Percentiles rank a stretch among this genome's conserved stretches.
These are phyloP conservation scores for Dichotomopilus funicola DNA, from an alignment of 2,329 filamentous ascomycete genomes.

Conservation along the genomic window DNA sequence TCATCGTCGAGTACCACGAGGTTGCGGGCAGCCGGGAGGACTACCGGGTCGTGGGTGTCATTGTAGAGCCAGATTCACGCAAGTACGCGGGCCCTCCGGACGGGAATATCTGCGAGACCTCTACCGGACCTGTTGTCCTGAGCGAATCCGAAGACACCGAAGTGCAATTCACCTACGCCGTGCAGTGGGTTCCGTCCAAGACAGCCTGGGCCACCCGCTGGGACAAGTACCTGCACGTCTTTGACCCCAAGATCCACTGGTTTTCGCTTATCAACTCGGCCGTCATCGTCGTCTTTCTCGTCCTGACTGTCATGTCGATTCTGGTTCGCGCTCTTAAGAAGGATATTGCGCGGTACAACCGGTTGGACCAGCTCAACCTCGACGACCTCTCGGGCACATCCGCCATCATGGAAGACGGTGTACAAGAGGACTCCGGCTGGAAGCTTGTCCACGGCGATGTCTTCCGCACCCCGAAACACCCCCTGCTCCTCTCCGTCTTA, in stretches of 20 bases:
- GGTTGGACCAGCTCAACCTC: slow-evolving; percentile 81
- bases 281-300: slow-evolving; percentile 86
- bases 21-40: slow-evolving; percentile 59
- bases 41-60: slow-evolving; percentile 84
- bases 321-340: slow-evolving; percentile 81
- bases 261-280: slow-evolving; percentile 96
- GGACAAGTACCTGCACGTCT: slow-evolving; percentile 98
- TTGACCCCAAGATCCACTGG: slow-evolving; percentile 98
- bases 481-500: slow-evolving; percentile 78
- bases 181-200: slow-evolving; percentile 75
- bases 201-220: slow-evolving; percentile 95
- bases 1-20: slow-evolving; percentile 85
- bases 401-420: slow-evolving; percentile 70
- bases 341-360: slow-evolving; percentile 95
- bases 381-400: slow-evolving; percentile 81
- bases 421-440: slow-evolving; percentile 97
- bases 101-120: slow-evolving; percentile 46
- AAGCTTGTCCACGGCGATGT: slow-evolving; percentile 97
- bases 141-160: slow-evolving; percentile 49
- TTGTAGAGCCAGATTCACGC: slow-evolving; percentile 74
- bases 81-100: slow-evolving; percentile 51
- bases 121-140: slow-evolving; percentile 55
- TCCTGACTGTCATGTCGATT: slow-evolving; percentile 88
- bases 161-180: slow-evolving; percentile 86
- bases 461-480: slow-evolving; percentile 79